phyloP scores from a whole-genome alignment of 768 basidiomycete species.

The Suillus cothurnatus region DNA sequence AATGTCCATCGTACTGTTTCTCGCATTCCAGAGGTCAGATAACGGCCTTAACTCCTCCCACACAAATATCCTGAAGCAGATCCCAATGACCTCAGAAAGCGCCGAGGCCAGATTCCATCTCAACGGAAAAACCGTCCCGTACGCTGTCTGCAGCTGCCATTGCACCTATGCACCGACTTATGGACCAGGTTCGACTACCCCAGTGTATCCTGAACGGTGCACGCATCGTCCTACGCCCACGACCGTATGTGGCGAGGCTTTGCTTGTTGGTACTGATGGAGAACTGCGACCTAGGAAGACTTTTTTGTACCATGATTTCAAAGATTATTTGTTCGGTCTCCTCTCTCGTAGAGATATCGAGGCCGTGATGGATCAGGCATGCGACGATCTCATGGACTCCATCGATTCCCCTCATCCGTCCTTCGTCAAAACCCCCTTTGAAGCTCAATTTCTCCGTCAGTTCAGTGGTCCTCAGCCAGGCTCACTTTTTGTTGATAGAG shows the following conservation, averaged over 20 bases:
- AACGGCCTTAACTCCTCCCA: background rate
- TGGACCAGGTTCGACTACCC: background rate
- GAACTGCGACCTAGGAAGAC: background rate
- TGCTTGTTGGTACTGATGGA: background rate
- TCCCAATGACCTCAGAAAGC: background rate
- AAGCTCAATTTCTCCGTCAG: background rate
- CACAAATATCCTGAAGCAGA: background rate
- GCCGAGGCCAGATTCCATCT: slow-evolving; percentile 1
- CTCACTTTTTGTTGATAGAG: background rate
- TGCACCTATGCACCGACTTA: background rate
- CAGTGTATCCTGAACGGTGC: background rate
- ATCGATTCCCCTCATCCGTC: background rate
- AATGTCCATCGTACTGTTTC: background rate
- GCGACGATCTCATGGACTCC: background rate
- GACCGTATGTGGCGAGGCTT: background rate
- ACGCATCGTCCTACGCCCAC: background rate
- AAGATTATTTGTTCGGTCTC: background rate
- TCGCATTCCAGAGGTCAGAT: background rate
- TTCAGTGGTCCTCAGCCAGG: background rate
- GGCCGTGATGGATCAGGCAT: background rate
- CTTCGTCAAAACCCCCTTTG: slow-evolving; percentile 5
- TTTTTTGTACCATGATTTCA: slow-evolving; percentile 8
- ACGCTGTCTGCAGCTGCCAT: slow-evolving; percentile 10
- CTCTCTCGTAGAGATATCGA: background rate
- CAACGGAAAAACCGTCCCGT: background rate